Percentiles rank a stretch among this genome's conserved stretches.
These are phyloP conservation scores for Rhododendron henanense DNA, from an alignment of 148 eudicot genomes.

Conservation along the genomic window DNA sequence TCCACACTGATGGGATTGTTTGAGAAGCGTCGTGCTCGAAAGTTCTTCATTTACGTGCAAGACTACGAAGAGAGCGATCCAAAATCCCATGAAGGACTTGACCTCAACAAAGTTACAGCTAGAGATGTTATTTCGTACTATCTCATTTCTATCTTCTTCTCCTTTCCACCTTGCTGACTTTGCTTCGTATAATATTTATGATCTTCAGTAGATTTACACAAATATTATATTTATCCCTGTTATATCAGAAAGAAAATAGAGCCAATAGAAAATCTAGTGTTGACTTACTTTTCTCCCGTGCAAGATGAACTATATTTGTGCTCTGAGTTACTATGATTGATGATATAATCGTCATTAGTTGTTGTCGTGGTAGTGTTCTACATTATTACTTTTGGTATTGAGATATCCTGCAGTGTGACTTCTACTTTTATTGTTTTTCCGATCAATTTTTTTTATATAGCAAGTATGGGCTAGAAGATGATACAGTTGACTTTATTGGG, in stretches of 20 bases:
- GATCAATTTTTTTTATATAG: not conserved
- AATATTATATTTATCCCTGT: not conserved
- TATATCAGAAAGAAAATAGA: not conserved
- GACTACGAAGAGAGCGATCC: slow-evolving; percentile 48
- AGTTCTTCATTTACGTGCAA: slow-evolving; percentile 53
- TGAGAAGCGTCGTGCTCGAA: slow-evolving; percentile 58
- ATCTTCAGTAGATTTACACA: not conserved
- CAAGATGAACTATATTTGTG: not conserved
- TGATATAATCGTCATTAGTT: not conserved
- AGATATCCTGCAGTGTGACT: not conserved
- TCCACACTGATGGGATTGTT: slow-evolving; percentile 53
- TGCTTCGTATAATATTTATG: not conserved
- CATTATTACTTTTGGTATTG: not conserved
- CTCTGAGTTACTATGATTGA: not conserved
- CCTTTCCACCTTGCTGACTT: not conserved
- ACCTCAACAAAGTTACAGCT: slow-evolving; percentile 42
- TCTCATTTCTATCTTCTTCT: slow-evolving; percentile 13
- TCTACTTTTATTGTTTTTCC: not conserved
- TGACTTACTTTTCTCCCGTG: not conserved
- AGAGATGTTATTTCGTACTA: slow-evolving; percentile 43
- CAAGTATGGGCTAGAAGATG: slow-evolving; percentile 21
- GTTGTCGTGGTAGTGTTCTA: not conserved
- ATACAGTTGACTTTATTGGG: slow-evolving; percentile 24
- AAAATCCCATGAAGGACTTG: slow-evolving; percentile 49
- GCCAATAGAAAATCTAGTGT: not conserved